Evolutionary conservation across 2,329 filamentous ascomycete genomes (phyloP), one percentile per base, ranked within the genome.

Genomic region (Eutypella sp.): DNA sequence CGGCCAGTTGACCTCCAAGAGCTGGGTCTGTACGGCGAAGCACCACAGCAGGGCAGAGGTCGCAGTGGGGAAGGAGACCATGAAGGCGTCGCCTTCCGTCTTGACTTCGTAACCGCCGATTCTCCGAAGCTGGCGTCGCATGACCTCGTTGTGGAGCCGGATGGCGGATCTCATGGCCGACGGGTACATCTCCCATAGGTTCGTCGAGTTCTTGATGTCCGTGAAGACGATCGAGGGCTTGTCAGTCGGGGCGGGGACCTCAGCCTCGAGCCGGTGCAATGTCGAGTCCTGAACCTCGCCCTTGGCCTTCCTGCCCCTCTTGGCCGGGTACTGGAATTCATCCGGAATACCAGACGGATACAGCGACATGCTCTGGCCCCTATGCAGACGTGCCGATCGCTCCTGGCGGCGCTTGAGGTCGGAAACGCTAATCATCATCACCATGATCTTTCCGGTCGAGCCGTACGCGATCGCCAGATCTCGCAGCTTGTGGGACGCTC

Each of bases 51-150:
- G 71, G 5, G 93, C 93, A 8, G 91, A 93, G 1, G 93, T 97
- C 2, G 93, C 90, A 0, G 93, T 97, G 2, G 91, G 89, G 67
- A 99, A 99, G 9, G 92, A 95, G 25, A 99, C 93, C 91, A 99
- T 97, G 61, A 99, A 99, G 8, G 93, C 93, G 68, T 99, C 93
- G 56, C 93, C 93, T 88, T 99, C 93, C 16, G 93, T 99, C 76
- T 99, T 99, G 67, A 99, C 93, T 69, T 99, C 93, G 62, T 96
- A 99, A 1, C 93, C 93, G 61, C 93, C 93, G 57, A 96, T 95
- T 52, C 91, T 85, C 42, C 93, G 84, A 56, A 99, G 73, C 63
- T 97, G 92, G 46, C 93, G 81, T 55, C 93, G 86, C 85, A 99
- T 95, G 39, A 96, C 82, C 59, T 96, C 90, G 66, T 99, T 99